phyloP scores from a whole-genome alignment of 2,329 filamentous ascomycete genomes.

The Claviceps paspali region DNA sequence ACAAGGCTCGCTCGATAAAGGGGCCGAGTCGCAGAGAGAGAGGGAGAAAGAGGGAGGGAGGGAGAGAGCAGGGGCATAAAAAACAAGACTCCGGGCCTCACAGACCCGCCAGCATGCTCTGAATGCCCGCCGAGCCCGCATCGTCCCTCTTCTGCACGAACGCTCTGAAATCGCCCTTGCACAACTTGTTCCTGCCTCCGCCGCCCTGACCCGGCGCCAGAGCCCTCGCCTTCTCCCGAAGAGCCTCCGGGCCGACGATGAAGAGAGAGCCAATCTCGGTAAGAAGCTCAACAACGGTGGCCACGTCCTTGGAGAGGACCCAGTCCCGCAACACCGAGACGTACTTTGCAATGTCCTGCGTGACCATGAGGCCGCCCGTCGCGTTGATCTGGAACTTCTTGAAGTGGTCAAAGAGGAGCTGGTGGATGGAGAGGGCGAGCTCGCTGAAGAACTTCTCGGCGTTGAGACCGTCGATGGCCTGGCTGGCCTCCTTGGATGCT shows the following conservation, averaged over 20 bases:
- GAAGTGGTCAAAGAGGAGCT: constrained; percentile 78
- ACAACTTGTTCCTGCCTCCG: constrained; percentile 34
- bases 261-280: constrained; percentile 92
- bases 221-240: constrained; percentile 54
- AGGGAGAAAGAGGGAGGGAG: no score
- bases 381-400: constrained; percentile 89
- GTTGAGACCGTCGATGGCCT: constrained; percentile 70
- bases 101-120: constrained; percentile 60
- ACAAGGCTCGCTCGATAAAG: no score
- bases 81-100: constrained; percentile 14
- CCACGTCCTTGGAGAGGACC: constrained; percentile 55
- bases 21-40: no score
- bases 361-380: constrained; percentile 86
- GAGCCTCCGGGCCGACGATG: constrained; percentile 72
- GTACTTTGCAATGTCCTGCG: constrained; percentile 91
- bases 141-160: constrained; percentile 82
- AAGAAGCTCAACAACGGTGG: constrained; percentile 63
- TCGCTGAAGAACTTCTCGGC: constrained; percentile 70
- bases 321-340: constrained; percentile 72
- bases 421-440: constrained; percentile 63
- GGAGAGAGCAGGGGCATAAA: not conserved
- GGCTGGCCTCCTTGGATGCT: constrained; percentile 44
- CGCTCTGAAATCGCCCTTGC: constrained; percentile 59
- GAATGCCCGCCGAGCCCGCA: constrained; percentile 63
- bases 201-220: constrained; percentile 28